Conservation (phyloP, 2,329 filamentous ascomycete species). For the Dactylellina cionopaga region DNA sequence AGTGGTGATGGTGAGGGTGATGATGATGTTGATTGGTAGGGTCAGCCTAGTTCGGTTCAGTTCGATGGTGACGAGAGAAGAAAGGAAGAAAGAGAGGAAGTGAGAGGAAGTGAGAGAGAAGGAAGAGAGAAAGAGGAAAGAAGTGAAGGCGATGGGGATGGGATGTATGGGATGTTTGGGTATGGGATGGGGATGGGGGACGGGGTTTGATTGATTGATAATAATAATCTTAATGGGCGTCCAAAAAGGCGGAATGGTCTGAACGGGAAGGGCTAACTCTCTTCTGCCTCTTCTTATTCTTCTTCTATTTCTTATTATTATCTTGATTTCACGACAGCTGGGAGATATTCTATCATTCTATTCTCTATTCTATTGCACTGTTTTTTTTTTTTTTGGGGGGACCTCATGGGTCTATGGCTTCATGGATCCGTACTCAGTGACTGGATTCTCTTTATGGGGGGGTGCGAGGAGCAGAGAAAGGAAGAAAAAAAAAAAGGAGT, state of each 20-base stretch:
- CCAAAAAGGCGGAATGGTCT: slow-evolving; percentile 9
- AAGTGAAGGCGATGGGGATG: slow-evolving; percentile 30
- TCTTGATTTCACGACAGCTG: no score
- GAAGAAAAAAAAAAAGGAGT: slow-evolving; percentile 40
- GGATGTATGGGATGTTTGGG: no score
- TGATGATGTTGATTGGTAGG: no score
- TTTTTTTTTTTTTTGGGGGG: background rate
- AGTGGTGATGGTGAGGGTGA: background rate
- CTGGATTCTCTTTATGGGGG: slow-evolving; percentile 23
- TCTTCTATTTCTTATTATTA: no score
- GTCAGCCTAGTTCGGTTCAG: no score
- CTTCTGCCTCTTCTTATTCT: no score
- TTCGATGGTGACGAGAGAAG: background rate
- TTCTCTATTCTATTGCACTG: no score
- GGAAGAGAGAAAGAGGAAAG: slow-evolving; percentile 1
- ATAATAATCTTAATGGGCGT: background rate
- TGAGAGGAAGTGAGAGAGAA: slow-evolving; percentile 3
- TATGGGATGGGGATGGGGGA: no score
- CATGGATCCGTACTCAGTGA: no score
- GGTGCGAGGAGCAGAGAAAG: background rate
- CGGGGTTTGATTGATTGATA: slow-evolving; percentile 33
- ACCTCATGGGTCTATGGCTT: no score
- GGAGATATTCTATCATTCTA: no score
- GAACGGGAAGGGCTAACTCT: no score
- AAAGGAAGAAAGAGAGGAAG: background rate